phyloP scores from a whole-genome alignment of 1,139 yeast genomes.

The Pichia sp. region DNA sequence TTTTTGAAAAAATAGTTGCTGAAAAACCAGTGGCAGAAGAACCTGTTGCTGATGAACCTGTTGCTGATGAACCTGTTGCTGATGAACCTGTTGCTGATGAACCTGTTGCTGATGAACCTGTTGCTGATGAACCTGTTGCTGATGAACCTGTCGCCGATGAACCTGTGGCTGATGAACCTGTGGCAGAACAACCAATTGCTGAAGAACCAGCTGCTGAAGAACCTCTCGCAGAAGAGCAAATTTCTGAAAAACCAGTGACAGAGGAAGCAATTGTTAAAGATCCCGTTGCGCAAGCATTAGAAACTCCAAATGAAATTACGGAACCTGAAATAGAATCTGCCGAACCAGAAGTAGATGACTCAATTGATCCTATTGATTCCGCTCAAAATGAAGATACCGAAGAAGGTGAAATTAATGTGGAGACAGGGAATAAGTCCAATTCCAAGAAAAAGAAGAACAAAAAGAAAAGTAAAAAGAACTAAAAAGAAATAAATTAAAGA shows the following conservation, averaged over 20 bases:
- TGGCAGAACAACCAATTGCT: not conserved
- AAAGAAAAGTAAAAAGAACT: conserved; percentile 20
- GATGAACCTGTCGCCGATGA: not conserved
- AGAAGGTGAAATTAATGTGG: not conserved
- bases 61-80: not conserved
- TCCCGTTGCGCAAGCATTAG: not conserved
- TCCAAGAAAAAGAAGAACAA: conserved; percentile 13
- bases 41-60: not conserved
- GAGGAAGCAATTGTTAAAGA: not conserved
- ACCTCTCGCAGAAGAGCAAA: not conserved
- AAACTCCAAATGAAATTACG: conserved; percentile 7
- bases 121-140: too few relatives aligned
- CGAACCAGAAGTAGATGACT: not conserved
- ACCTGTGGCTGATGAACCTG: not conserved
- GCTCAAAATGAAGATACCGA: not conserved
- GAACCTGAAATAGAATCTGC: not conserved
- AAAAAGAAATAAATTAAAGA: too few relatives aligned
- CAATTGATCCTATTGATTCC: not conserved
- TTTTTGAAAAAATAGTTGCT: conserved; percentile 8
- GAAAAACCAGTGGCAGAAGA: not conserved
- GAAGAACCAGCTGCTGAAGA: conserved; percentile 6
- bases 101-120: not conserved
- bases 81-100: not conserved
- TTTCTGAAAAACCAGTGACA: too few relatives aligned
- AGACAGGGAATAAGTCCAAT: not conserved